These are phyloP conservation scores for Botryotinia globosa DNA, from an alignment of 2,329 filamentous ascomycete species.

Conservation along the genomic window DNA sequence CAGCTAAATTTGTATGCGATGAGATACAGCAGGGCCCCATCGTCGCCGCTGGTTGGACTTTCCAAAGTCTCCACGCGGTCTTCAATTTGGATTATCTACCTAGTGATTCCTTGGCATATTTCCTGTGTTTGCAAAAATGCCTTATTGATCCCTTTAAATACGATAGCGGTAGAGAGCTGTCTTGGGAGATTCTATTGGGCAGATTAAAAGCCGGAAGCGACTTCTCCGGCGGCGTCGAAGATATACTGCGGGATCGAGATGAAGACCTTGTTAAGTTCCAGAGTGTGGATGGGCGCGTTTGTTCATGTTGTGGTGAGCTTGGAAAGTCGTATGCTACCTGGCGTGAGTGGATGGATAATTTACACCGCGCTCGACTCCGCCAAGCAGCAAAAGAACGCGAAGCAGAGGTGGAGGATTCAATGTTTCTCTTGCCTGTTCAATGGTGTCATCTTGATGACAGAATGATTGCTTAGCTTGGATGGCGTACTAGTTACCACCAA, in stretches of 20 bases:
- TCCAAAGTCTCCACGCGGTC: background rate
- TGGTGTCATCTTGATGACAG: accelerated
- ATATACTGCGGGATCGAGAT: background rate
- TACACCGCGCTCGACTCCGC: no score
- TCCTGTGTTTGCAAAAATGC: no score
- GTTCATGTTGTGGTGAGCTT: background rate
- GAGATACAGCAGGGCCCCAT: background rate
- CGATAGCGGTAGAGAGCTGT: background rate
- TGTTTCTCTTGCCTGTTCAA: background rate
- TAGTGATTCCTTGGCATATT: background rate
- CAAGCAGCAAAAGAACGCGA: no score
- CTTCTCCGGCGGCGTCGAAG: background rate
- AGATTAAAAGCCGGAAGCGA: background rate
- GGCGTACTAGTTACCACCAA: background rate
- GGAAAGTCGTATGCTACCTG: background rate
- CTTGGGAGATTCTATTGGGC: background rate
- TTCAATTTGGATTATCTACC: background rate
- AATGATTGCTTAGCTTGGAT: accelerated
- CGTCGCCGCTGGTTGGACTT: background rate
- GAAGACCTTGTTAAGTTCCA: background rate
- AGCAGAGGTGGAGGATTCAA: background rate
- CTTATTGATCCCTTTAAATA: accelerated
- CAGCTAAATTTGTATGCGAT: background rate
- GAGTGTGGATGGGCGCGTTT: background rate
- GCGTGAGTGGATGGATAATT: no score